phyloP scores from a whole-genome alignment of 495 filamentous ascomycete species.

The Penicillium longicatenatum region DNA sequence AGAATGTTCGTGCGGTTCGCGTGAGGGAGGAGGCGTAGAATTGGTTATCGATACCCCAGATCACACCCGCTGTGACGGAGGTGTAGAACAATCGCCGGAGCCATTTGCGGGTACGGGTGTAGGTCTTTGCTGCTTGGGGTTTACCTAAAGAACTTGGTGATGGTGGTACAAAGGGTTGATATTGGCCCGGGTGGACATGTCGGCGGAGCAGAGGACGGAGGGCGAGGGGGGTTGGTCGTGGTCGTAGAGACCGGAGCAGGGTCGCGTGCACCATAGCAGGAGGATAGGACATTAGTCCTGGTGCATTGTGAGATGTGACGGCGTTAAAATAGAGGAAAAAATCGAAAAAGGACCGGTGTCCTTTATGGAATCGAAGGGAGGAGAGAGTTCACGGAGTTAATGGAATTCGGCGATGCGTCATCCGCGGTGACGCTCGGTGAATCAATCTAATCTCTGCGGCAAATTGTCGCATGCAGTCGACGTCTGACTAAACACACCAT shows the following conservation, averaged over 20 bases:
- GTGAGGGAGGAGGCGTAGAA: conserved; percentile 76
- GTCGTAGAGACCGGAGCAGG: conserved; percentile 30
- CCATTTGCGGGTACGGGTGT: conserved; percentile 71
- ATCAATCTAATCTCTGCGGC: too few relatives aligned
- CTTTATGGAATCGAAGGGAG: conserved; percentile 1
- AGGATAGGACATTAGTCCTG: conserved; percentile 5
- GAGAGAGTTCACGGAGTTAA: neutral
- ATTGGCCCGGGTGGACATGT: conserved; percentile 40
- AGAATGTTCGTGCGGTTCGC: conserved; percentile 81
- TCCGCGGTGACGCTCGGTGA: neutral
- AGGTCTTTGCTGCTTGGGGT: conserved; percentile 64
- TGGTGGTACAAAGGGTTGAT: conserved; percentile 77
- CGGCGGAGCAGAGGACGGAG: conserved; percentile 20
- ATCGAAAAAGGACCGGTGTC: neutral
- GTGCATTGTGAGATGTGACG: conserved; percentile 10
- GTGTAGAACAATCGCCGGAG: conserved; percentile 68
- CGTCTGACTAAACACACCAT: too few relatives aligned
- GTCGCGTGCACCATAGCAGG: conserved; percentile 30
- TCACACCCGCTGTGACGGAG: conserved; percentile 55
- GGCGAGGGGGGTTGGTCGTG: conserved; percentile 18
- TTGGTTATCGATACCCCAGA: conserved; percentile 68
- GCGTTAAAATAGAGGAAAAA: neutral
- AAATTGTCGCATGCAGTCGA: too few relatives aligned
- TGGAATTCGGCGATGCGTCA: neutral
- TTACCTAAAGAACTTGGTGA: conserved; percentile 77